Evolutionary conservation across 2,329 filamentous ascomycete genomes (phyloP).

Genomic region (Elsinoe perseae): DNA sequence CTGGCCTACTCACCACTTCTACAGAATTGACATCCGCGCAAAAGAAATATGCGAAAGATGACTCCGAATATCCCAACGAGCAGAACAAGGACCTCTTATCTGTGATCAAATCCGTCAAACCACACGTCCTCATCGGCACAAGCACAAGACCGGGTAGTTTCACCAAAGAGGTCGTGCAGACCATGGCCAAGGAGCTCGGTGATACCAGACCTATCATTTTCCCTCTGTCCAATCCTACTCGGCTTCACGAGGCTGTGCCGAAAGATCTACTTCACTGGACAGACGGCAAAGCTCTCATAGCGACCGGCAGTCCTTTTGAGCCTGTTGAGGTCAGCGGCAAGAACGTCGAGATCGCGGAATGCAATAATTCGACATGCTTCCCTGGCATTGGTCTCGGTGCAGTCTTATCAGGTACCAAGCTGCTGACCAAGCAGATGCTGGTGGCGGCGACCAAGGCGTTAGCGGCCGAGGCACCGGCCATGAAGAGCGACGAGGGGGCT

Average conservation of each 20-base stretch:
- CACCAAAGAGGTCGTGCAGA: slow-evolving; percentile 62
- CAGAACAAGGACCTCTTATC: slow-evolving; percentile 53
- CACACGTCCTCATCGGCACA: slow-evolving; percentile 76
- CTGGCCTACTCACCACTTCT: slow-evolving; percentile 62
- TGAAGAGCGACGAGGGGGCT: slow-evolving; percentile 56
- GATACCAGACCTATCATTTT: slow-evolving; percentile 67
- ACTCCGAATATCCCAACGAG: slow-evolving; percentile 54
- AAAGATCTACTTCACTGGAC: slow-evolving; percentile 73
- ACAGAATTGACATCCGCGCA: slow-evolving; percentile 60
- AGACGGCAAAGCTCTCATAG: slow-evolving; percentile 65
- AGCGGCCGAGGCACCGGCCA: slow-evolving; percentile 61
- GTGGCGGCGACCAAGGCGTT: slow-evolving; percentile 71
- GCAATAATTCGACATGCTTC: slow-evolving; percentile 82
- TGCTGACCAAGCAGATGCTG: slow-evolving; percentile 70
- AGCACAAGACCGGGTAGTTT: slow-evolving; percentile 72
- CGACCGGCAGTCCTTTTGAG: slow-evolving; percentile 75
- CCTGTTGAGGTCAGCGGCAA: slow-evolving; percentile 56
- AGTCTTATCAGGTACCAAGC: slow-evolving; percentile 59
- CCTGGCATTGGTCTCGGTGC: slow-evolving; percentile 77
- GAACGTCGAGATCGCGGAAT: slow-evolving; percentile 61
- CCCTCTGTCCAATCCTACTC: slow-evolving; percentile 77
- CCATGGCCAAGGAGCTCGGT: slow-evolving; percentile 66
- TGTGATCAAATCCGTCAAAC: slow-evolving; percentile 63
- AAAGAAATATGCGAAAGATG: slow-evolving; percentile 55
- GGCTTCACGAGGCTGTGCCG: slow-evolving; percentile 73